These are phyloP conservation scores for Aspergillus quadricinctus DNA, from an alignment of 2,329 filamentous ascomycete genomes.

Conservation along the genomic window DNA sequence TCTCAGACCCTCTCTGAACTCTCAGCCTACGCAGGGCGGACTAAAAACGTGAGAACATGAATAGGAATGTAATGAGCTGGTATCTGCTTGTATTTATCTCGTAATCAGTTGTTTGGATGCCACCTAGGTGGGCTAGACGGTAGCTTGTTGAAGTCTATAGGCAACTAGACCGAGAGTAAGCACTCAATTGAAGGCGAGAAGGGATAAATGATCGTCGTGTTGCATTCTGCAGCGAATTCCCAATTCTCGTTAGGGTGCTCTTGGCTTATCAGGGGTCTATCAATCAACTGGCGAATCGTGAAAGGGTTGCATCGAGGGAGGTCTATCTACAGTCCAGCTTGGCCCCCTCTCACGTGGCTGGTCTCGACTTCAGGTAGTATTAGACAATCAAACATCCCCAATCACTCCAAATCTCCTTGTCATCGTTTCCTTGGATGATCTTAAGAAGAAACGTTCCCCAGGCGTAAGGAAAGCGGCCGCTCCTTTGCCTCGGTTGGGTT, in stretches of 20 bases:
- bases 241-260: background rate
- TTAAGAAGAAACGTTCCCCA: background rate
- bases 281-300: background rate
- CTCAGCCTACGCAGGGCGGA: conserved; percentile 50
- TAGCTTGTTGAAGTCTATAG: background rate
- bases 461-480: background rate
- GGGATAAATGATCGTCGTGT: background rate
- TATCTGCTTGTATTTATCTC: background rate
- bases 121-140: background rate
- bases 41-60: conserved; percentile 55
- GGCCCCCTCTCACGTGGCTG: conserved; percentile 13
- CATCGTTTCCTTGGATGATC: background rate
- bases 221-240: background rate
- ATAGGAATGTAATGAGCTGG: background rate
- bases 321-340: background rate
- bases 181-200: background rate
- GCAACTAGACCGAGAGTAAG: background rate
- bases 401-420: background rate
- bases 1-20: conserved; percentile 52
- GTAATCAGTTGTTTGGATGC: background rate
- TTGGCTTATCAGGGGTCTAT: background rate
- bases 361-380: background rate
- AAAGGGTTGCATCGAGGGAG: background rate
- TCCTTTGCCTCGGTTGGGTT: background rate
- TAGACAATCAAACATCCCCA: background rate